Percentiles rank a stretch among this genome's conserved stretches.
These are phyloP conservation scores for Xylariaceae sp. DNA, from an alignment of 2,329 filamentous ascomycete genomes.

Conservation along the genomic window DNA sequence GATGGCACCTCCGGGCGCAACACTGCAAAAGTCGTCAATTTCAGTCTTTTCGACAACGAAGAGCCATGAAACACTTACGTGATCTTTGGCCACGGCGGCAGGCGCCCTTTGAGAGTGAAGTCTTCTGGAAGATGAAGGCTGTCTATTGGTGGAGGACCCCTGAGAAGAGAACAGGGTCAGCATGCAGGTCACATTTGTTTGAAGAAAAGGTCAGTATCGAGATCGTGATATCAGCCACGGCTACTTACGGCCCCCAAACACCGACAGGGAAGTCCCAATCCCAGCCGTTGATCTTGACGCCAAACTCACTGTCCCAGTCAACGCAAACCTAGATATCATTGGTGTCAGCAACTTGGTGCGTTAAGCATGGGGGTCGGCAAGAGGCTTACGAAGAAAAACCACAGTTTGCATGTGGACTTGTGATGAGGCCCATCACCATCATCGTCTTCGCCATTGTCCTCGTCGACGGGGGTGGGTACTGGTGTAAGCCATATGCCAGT, in stretches of 20 bases:
- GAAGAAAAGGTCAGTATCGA: no score
- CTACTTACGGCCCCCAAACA: neutral
- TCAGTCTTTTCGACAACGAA: no score
- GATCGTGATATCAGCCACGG: no score
- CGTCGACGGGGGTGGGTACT: neutral
- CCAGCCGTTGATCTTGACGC: slow-evolving; percentile 1
- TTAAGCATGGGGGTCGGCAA: neutral
- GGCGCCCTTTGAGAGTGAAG: neutral
- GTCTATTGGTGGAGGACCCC: neutral
- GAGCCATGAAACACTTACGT: slow-evolving; percentile 1
- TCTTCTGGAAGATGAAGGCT: neutral
- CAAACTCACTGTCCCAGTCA: neutral
- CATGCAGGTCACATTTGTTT: no score
- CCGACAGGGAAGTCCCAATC: slow-evolving; percentile 1
- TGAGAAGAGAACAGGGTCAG: no score
- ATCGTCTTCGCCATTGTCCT: slow-evolving; percentile 1
- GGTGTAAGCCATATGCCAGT: neutral
- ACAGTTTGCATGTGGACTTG: slow-evolving; percentile 3
- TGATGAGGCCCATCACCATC: neutral
- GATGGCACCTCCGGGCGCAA: neutral
- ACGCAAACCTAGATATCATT: neutral
- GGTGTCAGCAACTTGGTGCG: neutral
- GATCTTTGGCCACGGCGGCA: slow-evolving; percentile 3
- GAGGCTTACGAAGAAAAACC: slow-evolving; percentile 7
- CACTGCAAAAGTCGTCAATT: neutral